These are phyloP conservation scores for Diplodia sapinea DNA, from an alignment of 2,329 filamentous ascomycete genomes.

Conservation along the genomic window DNA sequence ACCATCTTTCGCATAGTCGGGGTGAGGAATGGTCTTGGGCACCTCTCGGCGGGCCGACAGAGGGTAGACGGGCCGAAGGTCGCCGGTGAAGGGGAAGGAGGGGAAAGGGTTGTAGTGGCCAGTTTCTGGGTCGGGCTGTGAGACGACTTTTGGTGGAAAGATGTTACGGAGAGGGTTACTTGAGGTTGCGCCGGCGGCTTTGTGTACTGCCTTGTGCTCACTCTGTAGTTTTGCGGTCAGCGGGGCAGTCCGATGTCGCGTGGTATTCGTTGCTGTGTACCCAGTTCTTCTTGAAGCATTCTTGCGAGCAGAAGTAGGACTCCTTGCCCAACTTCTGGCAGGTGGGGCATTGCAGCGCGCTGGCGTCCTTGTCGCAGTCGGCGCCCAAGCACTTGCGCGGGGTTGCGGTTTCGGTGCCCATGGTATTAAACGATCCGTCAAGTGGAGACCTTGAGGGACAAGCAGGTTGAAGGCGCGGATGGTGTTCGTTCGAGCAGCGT, in stretches of 20 bases:
- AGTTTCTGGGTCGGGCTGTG: conserved; percentile 90
- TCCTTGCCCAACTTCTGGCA: conserved; percentile 90
- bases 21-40: conserved; percentile 79
- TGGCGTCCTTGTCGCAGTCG: conserved; percentile 86
- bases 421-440: conserved; percentile 31
- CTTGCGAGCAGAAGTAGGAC: conserved; percentile 96
- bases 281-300: conserved; percentile 99
- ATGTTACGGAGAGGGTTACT: conserved; percentile 75
- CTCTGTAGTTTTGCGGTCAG: conserved; percentile 56
- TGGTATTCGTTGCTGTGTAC: conserved; percentile 60
- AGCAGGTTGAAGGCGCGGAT: too few relatives aligned
- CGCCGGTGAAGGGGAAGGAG: conserved; percentile 79
- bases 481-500: background rate
- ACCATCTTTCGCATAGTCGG: conserved; percentile 87
- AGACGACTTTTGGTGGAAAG: conserved; percentile 79
- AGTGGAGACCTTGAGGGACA: background rate
- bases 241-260: conserved; percentile 36
- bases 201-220: conserved; percentile 84
- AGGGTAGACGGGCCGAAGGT: conserved; percentile 80
- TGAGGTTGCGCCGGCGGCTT: conserved; percentile 62
- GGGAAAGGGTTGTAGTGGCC: conserved; percentile 93
- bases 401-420: conserved; percentile 44
- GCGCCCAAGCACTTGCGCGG: conserved; percentile 78
- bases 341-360: conserved; percentile 88
- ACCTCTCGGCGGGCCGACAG: conserved; percentile 56